Base-by-base conservation (phyloP, 2,329 filamentous ascomycete species). In the Ilyonectria robusta region DNA sequence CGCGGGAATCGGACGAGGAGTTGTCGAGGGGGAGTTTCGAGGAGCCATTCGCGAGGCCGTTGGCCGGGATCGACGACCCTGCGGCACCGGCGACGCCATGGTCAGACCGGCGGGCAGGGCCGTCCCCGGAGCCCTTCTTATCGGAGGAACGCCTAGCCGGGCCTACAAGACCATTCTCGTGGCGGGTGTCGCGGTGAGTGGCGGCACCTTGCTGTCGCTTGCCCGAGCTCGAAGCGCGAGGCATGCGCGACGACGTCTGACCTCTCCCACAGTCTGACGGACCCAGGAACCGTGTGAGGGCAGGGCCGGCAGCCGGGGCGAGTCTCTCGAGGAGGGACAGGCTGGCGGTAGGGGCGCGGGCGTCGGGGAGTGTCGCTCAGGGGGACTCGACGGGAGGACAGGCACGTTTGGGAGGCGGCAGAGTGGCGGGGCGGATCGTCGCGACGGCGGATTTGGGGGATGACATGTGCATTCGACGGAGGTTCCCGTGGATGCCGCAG, bases 161-260 rank as follows among this genome's bases (percentile, higher is more conserved):
- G 77, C 91, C 91, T 87, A 94, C 92, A 81, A 94, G 87, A 78
- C 94, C 94, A 91, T 93, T 94, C 84, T 97, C 94, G 84, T 97
- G 92, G 81, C 92, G 90, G 78, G 86, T 89, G 83, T 92, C 92
- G 84, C 90, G 90, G 81, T 91, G 87, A 84, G 86, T 92, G 73
- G 82, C 82, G 79, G 85, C 85, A 83, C 85, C 86, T 84, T 86
- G 84, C 81, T 89, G 86, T 88, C 87, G 87, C 86, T 90, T 90
- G 80, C 84, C 81, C 80, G 85, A 85, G 80, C 82, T 84, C 76
- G 86, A 83, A 78, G 83, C 85, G 80, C 88, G 88, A 89, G 88
- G 87, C 88, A 90, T 90, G 86, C 86, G 85, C 82, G 78, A 76
- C 72, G 72, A 72, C 67, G 75, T 75, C 71, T 59, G 68, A 62